A percentile compares a stretch with the other conserved stretches of the same genome.
These are phyloP conservation scores for Gossypium lobatum DNA, from an alignment of 441 rosid genomes.

Conservation along the genomic window DNA sequence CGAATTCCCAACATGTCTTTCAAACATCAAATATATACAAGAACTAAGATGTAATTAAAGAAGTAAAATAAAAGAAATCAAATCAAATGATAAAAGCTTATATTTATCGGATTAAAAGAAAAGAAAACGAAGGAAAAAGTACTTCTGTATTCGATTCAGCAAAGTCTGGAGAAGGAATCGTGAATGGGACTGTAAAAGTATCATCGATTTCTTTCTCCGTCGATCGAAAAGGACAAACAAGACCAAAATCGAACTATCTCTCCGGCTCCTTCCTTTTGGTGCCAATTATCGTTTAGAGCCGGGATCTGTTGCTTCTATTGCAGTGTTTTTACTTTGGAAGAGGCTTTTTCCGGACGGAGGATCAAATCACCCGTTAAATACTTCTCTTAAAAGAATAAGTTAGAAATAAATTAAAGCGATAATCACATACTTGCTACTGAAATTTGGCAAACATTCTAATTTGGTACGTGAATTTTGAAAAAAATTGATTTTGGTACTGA, in stretches of 20 bases:
- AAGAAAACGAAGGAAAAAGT: constrained; percentile 9
- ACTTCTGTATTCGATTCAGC: constrained; percentile 70
- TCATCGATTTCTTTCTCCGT: constrained; percentile 42
- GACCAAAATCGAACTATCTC: background rate
- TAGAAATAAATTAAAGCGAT: too few species aligned
- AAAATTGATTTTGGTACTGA: too few species aligned
- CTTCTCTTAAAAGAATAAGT: background rate
- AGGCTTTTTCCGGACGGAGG: constrained; percentile 1
- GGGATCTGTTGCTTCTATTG: background rate
- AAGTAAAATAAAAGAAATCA: background rate
- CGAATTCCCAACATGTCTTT: background rate
- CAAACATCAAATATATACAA: background rate
- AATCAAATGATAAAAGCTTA: background rate
- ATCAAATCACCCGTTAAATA: background rate
- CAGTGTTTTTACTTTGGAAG: background rate
- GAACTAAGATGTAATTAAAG: background rate
- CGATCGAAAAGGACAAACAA: background rate
- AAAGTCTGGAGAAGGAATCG: constrained; percentile 86
- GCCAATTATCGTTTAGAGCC: background rate
- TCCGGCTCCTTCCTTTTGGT: background rate
- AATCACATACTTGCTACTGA: too few species aligned
- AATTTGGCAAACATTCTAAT: too few species aligned
- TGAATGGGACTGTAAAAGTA: constrained; percentile 82
- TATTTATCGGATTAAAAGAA: background rate
- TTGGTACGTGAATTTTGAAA: too few species aligned